These are phyloP conservation scores for Malassezia brasiliensis DNA, from an alignment of 1,284 basidiomycete species.

Conservation along the genomic window DNA sequence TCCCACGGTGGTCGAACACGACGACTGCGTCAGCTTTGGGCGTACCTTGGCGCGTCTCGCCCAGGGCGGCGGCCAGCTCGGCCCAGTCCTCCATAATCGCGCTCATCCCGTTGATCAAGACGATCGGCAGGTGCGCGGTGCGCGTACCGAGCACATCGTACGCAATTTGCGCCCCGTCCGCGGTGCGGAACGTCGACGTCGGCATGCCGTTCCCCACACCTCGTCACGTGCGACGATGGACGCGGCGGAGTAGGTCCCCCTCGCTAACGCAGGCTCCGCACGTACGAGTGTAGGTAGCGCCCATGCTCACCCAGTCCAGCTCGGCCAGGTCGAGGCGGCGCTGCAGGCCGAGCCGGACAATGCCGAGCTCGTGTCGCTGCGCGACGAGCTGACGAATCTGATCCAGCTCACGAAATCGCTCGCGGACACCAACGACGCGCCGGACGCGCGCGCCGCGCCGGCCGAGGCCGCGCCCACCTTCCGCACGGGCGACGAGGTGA, in stretches of 20 bases:
- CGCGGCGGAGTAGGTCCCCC: slow-evolving; percentile 15
- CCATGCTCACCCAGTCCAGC: slow-evolving; percentile 49
- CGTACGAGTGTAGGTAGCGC: slow-evolving; percentile 12
- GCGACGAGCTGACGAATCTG: slow-evolving; percentile 75
- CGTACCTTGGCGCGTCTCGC: slow-evolving; percentile 14
- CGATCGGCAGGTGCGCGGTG: slow-evolving; percentile 20
- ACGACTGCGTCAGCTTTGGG: slow-evolving; percentile 14
- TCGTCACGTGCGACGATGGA: slow-evolving; percentile 9
- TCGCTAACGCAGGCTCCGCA: slow-evolving; percentile 12
- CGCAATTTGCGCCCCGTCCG: slow-evolving; percentile 26
- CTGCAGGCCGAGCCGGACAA: slow-evolving; percentile 74
- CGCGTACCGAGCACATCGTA: slow-evolving; percentile 19
- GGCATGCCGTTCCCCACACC: not conserved
- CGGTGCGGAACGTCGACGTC: not conserved
- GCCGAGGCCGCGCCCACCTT: slow-evolving; percentile 3
- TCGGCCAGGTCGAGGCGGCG: slow-evolving; percentile 78
- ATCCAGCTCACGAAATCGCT: slow-evolving; percentile 63
- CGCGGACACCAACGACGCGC: not conserved
- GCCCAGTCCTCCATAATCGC: slow-evolving; percentile 43
- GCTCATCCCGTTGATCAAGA: slow-evolving; percentile 40
- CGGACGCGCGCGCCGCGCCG: not conserved
- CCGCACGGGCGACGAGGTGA: slow-evolving; percentile 75
- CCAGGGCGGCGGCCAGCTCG: slow-evolving; percentile 27
- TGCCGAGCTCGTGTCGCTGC: slow-evolving; percentile 60
- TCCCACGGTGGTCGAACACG: slow-evolving; percentile 39